phyloP scores from a whole-genome alignment of 169 alveolate species.

The Theileria parva region DNA sequence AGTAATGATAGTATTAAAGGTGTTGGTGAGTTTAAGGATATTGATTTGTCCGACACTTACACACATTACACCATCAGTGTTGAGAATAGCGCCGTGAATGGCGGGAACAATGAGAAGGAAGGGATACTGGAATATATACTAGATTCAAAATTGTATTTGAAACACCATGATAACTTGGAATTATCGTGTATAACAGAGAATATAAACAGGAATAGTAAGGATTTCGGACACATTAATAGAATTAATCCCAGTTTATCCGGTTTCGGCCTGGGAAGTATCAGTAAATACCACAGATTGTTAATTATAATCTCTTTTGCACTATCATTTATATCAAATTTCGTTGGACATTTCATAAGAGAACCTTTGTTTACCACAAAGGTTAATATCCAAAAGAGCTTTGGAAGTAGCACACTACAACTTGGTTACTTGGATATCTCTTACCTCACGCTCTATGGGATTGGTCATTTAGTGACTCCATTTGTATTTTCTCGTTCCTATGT shows the following conservation, averaged over 20 bases:
- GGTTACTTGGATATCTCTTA: constrained; percentile 50
- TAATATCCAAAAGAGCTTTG: constrained; percentile 27
- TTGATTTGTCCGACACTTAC: neutral
- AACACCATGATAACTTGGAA: neutral
- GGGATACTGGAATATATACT: neutral
- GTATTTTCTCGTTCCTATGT: constrained; percentile 24
- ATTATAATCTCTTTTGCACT: constrained; percentile 26
- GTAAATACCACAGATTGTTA: neutral
- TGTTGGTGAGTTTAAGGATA: neutral
- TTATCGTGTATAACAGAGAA: neutral
- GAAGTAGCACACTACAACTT: constrained; percentile 39
- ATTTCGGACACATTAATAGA: neutral
- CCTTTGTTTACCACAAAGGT: constrained; percentile 63
- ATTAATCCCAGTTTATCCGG: neutral
- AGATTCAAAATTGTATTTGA: neutral
- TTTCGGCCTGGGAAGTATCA: neutral
- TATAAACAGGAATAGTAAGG: no score
- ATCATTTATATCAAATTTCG: constrained; percentile 43
- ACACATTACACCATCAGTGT: neutral
- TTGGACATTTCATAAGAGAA: constrained; percentile 47
- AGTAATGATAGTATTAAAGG: neutral
- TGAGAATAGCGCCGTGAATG: no score
- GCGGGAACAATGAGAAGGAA: neutral
- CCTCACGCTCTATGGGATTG: constrained; percentile 24
- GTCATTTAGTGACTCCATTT: constrained; percentile 51